Base-by-base conservation (phyloP, 768 basidiomycete genomes). In the Lactarius deliciosus region DNA sequence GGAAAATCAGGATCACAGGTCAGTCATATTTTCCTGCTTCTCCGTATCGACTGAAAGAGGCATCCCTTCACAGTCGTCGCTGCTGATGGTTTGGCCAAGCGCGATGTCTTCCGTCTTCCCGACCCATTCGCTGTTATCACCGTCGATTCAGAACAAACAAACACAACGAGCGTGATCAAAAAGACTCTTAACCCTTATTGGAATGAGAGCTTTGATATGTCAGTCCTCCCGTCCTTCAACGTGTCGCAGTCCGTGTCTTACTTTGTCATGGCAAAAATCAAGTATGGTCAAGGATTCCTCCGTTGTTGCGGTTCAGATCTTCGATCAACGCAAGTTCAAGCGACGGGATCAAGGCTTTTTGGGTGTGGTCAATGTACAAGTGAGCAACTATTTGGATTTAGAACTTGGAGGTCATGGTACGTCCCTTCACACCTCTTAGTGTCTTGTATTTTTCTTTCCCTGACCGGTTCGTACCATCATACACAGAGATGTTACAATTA, bases 271-370 rank as follows among this genome's bases (percentile, higher is more conserved):
- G 15, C 13, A 40, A 40, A 65, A 55, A 65, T 63, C 30, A 72
- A 98, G 96, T 71, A 92, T 86, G 60, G 96, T 97, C 75, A 96
- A 95, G 77, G 97, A 99, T 72, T 94, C 92, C n/a, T 98, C 96
- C 20, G 92, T 98, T 57, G 86, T 99, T 65, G 94, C 94, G 5
- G 96, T 98, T 1, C 97, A 99, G 79, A 97, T 98, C 73, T 98
- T 98, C 72, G 97, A 99, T 79, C 96, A 98, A 78, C 89, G 94
- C 77, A 99, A 99, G 79, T 98, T 98, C 82, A 99, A 99, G 83
- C 85, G 92, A 78, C 88, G 90, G 73, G 97, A 99, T 76, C 97
- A 98, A 76, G 97, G 97, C 2, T 99, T 99, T 78, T 81, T 99
- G 62, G 97, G 97, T 41, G 96, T 98, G 16, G 96, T 98, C 72